Evolutionary conservation across 1,284 basidiomycete genomes (phyloP), one percentile per base, ranked within the genome.

Genomic region (Apiotrichum sp.): DNA sequence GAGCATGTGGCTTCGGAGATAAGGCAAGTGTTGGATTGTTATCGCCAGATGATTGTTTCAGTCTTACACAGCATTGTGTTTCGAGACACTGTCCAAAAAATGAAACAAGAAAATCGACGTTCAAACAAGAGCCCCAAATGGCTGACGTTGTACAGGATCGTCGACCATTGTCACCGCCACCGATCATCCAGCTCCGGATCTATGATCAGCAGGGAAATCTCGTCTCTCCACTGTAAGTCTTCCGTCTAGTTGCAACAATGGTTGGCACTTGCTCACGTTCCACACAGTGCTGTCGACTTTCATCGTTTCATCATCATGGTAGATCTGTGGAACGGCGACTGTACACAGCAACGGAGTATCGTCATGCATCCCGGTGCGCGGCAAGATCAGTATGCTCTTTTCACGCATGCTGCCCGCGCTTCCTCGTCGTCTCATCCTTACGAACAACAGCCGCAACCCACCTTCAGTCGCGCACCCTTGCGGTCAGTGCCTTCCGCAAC

Each of bases 1-100:
- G 91, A 64, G 93, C 93, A 84, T 93, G 91, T 74, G 91, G 91
- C 4, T 93, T 93, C 75, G 91, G 91, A 51, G 90, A 93, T 79
- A 93, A 93, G 80, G 91, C 90, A 61, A 55, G 78, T 73, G 32
- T 36, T 38, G 3, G 5, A 11, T 48, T 34, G n/a, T n/a, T n/a
- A n/a, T n/a, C n/a, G n/a, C n/a, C n/a, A n/a, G n/a, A n/a, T n/a
- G n/a, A n/a, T 38, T 42, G 6, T n/a, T 46, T 22, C 16, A 36
- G 10, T 55, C 22, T 16, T 35, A 8, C 43, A 53, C n/a, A 40
- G 14, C 16, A 13, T 33, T 42, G 32, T 49, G 22, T n/a, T 11
- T 36, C n/a, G 31, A n/a, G n/a, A n/a, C n/a, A n/a, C n/a, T n/a
- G n/a, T n/a, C n/a, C n/a, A n/a, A n/a, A n/a, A n/a, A n/a, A n/a